Percentiles rank a stretch among this genome's conserved stretches.
Evolutionary conservation across 495 filamentous ascomycete genomes (phyloP).

Genomic region (Neurospora sp.): DNA sequence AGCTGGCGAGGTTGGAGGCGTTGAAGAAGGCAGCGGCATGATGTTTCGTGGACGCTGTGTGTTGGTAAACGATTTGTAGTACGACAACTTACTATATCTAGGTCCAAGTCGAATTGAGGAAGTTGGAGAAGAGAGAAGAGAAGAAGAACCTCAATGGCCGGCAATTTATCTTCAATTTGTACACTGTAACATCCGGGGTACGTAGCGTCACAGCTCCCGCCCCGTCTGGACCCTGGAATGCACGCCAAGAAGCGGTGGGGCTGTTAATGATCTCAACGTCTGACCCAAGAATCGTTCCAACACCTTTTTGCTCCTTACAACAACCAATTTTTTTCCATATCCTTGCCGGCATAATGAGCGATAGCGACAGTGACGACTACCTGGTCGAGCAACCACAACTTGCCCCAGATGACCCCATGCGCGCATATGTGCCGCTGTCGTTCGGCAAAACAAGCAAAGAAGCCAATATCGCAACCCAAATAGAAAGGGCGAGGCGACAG

Average conservation of each 20-base stretch:
- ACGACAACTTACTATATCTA: background rate
- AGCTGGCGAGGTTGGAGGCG: constrained; percentile 30
- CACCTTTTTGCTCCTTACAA: background rate
- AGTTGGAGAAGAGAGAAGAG: background rate
- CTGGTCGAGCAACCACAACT: constrained; percentile 39
- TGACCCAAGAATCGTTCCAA: background rate
- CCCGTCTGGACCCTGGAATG: background rate
- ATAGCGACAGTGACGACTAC: constrained; percentile 59
- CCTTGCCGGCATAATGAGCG: constrained; percentile 29
- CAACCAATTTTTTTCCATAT: background rate
- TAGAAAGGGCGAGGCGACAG: constrained; percentile 63
- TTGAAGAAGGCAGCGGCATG: constrained; percentile 2
- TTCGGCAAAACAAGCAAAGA: constrained; percentile 78
- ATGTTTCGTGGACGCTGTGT: background rate
- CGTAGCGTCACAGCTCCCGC: constrained; percentile 1
- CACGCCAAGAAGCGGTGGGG: background rate
- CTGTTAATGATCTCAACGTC: background rate
- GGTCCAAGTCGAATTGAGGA: background rate
- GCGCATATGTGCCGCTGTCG: constrained; percentile 66
- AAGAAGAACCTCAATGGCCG: background rate
- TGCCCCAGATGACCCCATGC: constrained; percentile 63
- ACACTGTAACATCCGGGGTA: background rate
- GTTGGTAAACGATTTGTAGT: background rate
- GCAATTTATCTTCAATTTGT: background rate
- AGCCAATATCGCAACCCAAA: constrained; percentile 66